A percentile compares a stretch with the other conserved stretches of the same genome.
These are phyloP conservation scores for Aspergillus pseudonomiae DNA, from an alignment of 2,329 filamentous ascomycete species.

Conservation along the genomic window DNA sequence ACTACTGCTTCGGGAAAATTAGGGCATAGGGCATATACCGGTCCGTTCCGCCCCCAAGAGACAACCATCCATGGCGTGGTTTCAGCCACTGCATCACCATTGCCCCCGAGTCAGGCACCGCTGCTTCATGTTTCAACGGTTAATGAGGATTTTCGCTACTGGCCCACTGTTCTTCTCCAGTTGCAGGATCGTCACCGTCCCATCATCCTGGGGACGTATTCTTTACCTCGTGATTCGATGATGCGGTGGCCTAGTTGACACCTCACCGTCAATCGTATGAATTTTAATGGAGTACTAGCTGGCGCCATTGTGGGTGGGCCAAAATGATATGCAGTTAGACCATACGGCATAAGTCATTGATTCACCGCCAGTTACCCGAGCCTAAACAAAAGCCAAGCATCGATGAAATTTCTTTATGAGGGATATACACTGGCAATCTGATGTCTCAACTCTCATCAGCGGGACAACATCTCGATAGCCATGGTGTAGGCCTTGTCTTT, in stretches of 20 bases:
- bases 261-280: not conserved
- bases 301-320: not conserved
- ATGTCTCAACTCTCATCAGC: not conserved
- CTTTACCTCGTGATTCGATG: not conserved
- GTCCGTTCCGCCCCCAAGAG: conserved; percentile 8
- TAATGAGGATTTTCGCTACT: conserved; percentile 7
- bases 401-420: not conserved
- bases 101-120: conserved; percentile 19
- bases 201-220: not conserved
- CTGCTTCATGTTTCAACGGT: conserved; percentile 15
- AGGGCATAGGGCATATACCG: conserved; percentile 31
- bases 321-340: not conserved
- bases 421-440: not conserved
- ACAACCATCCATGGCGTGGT: conserved; percentile 11
- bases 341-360: not conserved
- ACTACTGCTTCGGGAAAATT: conserved; percentile 10
- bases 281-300: not conserved
- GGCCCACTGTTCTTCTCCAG: conserved; percentile 15
- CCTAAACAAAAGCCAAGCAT: not conserved
- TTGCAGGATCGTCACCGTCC: not conserved
- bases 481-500: conserved; percentile 40
- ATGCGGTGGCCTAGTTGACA: not conserved
- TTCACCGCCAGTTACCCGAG: conserved; percentile 6
- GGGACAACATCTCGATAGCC: conserved; percentile 34
- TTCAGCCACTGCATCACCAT: conserved; percentile 24